Percentiles rank a stretch among this genome's conserved stretches.
Conservation (phyloP, 192 early-diverging fungal genomes). For the Coemansia sp. region DNA sequence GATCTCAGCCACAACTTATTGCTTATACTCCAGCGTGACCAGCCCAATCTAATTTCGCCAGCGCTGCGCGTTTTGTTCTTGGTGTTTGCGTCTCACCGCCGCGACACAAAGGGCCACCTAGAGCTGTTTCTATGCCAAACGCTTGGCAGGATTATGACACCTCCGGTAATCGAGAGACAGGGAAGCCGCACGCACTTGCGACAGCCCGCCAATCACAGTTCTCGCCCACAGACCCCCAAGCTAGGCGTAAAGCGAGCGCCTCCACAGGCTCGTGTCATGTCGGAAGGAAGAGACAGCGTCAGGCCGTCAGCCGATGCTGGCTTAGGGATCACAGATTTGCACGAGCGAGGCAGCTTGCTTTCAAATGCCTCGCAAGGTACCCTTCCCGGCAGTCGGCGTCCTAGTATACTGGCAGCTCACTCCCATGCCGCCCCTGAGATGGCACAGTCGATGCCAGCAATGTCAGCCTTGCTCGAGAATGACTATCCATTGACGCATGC, state of each 20-base stretch:
- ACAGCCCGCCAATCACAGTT: slow-evolving; percentile 11
- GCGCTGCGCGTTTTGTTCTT: slow-evolving; percentile 61
- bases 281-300: background rate
- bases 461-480: slow-evolving; percentile 27
- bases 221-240: slow-evolving; percentile 28
- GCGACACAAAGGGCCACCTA: slow-evolving; percentile 45
- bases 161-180: slow-evolving; percentile 33
- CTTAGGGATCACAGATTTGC: slow-evolving; percentile 13
- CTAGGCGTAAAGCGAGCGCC: slow-evolving; percentile 11
- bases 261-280: slow-evolving; percentile 9
- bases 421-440: background rate
- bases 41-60: slow-evolving; percentile 36
- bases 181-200: slow-evolving; percentile 31
- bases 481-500: slow-evolving; percentile 36
- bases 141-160: slow-evolving; percentile 46
- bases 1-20: slow-evolving; percentile 87
- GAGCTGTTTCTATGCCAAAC: slow-evolving; percentile 58
- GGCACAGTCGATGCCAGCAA: slow-evolving; percentile 4
- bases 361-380: background rate
- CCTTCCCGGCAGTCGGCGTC: slow-evolving; percentile 20
- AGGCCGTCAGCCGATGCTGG: slow-evolving; percentile 14
- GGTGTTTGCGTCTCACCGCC: slow-evolving; percentile 50
- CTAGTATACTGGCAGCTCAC: slow-evolving; percentile 15
- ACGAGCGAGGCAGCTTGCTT: slow-evolving; percentile 1
- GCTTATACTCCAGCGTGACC: slow-evolving; percentile 62